Evolutionary conservation across 495 filamentous ascomycete species (phyloP), one percentile per base, ranked within the genome.

Genomic region (Aspergillus conjunctus): DNA sequence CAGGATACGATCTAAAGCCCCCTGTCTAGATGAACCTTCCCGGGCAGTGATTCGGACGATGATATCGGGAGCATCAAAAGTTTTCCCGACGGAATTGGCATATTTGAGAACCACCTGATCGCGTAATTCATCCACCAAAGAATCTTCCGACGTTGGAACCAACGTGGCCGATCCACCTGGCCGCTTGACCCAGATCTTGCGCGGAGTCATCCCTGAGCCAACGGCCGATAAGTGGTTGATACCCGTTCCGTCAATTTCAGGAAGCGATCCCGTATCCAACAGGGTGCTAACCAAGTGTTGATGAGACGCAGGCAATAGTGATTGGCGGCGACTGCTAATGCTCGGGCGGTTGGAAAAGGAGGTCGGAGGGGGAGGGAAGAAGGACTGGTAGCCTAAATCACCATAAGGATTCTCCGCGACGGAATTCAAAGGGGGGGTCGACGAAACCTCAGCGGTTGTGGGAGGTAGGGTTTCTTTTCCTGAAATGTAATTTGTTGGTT

Each of bases 151-250:
- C 63, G 95, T 89, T 48, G 89, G 86, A 41, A 98, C 89, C 63
- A 92, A 77, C 22, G 94, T 98, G 57, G 94, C 87, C 43, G 93
- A 97, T 44, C 85, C 91, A 59, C 87, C 84, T 12, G 87, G 87
- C 60, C 94, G 82, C 76, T 87, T 93, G 63, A 98, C 94, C 94
- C 94, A 98, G 60, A 98, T 86, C 81, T 94, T 97, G 68, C 91
- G 84, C 44, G 84, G 84, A 58, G 85, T 62, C 77, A 79, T 81
- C 37, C 72, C 71, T 62, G 54, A 26, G 48, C 60, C 55, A 60
- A 59, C 64, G 30, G 61, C 57, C 34, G 68, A 61, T 9, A 59
- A 33, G 51, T 62, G 64, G 48, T 51, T 58, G 61, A 55, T 65
- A 54, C 60, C 55, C 15, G 63, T 58, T 30, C 68, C 69, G 39